Conservation (phyloP, 2,329 filamentous ascomycete species). For the Aspergillus sp. region DNA sequence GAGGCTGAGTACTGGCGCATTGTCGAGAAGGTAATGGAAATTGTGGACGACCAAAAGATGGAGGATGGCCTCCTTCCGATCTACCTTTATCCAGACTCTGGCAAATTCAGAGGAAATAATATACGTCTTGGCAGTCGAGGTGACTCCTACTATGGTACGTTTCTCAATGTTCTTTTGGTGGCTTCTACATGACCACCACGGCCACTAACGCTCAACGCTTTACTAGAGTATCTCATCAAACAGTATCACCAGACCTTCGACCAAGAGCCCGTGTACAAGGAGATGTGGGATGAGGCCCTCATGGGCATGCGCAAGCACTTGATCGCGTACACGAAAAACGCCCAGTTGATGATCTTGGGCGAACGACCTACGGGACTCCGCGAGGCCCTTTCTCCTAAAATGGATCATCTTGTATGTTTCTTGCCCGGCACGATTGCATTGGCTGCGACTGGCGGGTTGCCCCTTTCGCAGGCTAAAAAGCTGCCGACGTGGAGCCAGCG, state of each 20-base stretch:
- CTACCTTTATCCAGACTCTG: slow-evolving; percentile 77
- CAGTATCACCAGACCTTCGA: slow-evolving; percentile 93
- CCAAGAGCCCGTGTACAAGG: slow-evolving; percentile 79
- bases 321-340: slow-evolving; percentile 79
- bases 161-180: neutral
- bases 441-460: slow-evolving; percentile 75
- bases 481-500: slow-evolving; percentile 70
- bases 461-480: slow-evolving; percentile 73
- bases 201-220: slow-evolving; percentile 7
- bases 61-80: slow-evolving; percentile 87
- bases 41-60: slow-evolving; percentile 78
- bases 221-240: slow-evolving; percentile 87
- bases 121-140: slow-evolving; percentile 91
- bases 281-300: slow-evolving; percentile 90
- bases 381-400: slow-evolving; percentile 73
- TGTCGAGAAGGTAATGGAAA: slow-evolving; percentile 86
- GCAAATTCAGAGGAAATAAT: slow-evolving; percentile 77
- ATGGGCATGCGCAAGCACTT: slow-evolving; percentile 86
- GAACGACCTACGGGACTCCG: slow-evolving; percentile 76
- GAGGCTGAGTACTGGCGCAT: slow-evolving; percentile 91
- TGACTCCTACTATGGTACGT: slow-evolving; percentile 82
- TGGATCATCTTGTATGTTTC: slow-evolving; percentile 98
- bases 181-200: no score
- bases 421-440: slow-evolving; percentile 94
- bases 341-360: slow-evolving; percentile 82